Evolutionary conservation across 2,329 filamentous ascomycete genomes (phyloP).

Genomic region (Verticillium longisporum): DNA sequence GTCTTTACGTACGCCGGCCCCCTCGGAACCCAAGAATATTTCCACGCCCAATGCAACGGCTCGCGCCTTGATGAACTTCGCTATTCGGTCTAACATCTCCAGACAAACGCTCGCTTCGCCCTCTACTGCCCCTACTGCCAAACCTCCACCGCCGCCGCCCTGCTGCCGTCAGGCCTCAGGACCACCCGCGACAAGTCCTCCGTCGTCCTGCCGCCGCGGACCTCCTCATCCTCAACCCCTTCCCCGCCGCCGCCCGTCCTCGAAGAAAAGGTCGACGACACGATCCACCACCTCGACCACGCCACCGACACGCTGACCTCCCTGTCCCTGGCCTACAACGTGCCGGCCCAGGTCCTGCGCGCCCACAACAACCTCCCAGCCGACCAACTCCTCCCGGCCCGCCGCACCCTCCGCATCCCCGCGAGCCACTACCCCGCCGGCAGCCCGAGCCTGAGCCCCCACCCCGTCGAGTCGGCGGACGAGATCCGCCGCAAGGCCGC

Average conservation of each 20-base stretch:
- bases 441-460: constrained; percentile 57
- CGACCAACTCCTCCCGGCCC: constrained; percentile 63
- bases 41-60: no score
- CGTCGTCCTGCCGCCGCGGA: constrained; percentile 60
- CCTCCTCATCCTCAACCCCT: constrained; percentile 16
- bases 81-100: constrained; percentile 4
- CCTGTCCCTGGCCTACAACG: constrained; percentile 63
- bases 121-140: constrained; percentile 71
- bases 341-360: constrained; percentile 57
- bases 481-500: constrained; percentile 65
- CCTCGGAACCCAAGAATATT: not conserved
- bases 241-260: constrained; percentile 22
- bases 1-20: constrained; percentile 48
- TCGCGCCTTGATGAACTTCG: no score
- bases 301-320: constrained; percentile 60
- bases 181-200: constrained; percentile 49
- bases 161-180: constrained; percentile 55
- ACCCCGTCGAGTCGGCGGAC: constrained; percentile 66
- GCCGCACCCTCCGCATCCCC: constrained; percentile 66
- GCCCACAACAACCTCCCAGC: constrained; percentile 62
- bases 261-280: constrained; percentile 42
- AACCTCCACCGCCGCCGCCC: constrained; percentile 52
- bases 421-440: constrained; percentile 61
- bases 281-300: constrained; percentile 68
- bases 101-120: constrained; percentile 62